Evolutionary conservation across 768 basidiomycete genomes (phyloP).

Genomic region (Rubroboletus pulcherrimus): DNA sequence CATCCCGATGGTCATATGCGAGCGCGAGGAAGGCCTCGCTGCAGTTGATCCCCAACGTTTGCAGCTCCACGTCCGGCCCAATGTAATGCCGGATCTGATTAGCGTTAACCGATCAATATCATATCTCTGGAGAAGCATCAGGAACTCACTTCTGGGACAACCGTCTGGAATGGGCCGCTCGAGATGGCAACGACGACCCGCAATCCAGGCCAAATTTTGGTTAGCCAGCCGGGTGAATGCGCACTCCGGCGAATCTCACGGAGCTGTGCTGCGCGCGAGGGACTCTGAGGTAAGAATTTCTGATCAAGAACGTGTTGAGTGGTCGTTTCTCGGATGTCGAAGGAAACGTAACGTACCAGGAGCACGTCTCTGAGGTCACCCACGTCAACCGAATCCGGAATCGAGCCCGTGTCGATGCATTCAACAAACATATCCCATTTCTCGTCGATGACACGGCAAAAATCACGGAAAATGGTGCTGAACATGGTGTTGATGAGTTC

Average conservation of each 20-base stretch:
- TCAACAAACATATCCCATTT: conserved; percentile 21
- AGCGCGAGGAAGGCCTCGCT: conserved; percentile 23
- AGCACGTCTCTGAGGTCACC: conserved; percentile 14
- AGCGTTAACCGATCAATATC: not conserved
- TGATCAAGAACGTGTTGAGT: not conserved
- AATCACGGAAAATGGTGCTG: conserved; percentile 18
- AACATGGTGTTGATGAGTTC: conserved; percentile 24
- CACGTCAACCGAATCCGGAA: conserved; percentile 14
- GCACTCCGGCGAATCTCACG: conserved; percentile 5
- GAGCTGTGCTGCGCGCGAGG: conserved; percentile 16
- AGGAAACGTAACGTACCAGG: not conserved
- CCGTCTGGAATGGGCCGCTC: conserved; percentile 21
- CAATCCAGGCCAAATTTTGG: conserved; percentile 19
- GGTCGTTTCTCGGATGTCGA: not conserved
- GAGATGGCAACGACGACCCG: conserved; percentile 17
- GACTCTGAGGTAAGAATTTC: conserved; percentile 16
- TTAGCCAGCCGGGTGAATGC: conserved; percentile 17
- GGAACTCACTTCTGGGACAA: conserved; percentile 18
- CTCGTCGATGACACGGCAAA: conserved; percentile 19
- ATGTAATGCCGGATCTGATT: conserved; percentile 17
- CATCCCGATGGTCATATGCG: conserved; percentile 22
- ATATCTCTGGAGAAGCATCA: not conserved
- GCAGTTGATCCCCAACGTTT: conserved; percentile 19
- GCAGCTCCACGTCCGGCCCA: conserved; percentile 19
- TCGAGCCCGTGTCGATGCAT: conserved; percentile 12